A percentile compares a stretch with the other conserved stretches of the same genome.
These are phyloP conservation scores for Arbutus unedo DNA, from an alignment of 148 eudicot genomes.

Conservation along the genomic window DNA sequence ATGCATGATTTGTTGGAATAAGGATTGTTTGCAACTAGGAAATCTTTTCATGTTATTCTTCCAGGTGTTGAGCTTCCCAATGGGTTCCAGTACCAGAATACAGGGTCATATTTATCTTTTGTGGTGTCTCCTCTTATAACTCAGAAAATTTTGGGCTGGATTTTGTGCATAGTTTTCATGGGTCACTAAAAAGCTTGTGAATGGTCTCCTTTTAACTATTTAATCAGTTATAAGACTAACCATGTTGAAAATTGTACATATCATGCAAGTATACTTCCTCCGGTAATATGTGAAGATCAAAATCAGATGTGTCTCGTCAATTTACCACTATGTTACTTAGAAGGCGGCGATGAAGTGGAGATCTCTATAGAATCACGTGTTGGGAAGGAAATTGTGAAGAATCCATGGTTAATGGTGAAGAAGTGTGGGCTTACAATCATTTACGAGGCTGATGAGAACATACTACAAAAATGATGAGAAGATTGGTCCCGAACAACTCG, in stretches of 20 bases:
- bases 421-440: too few relatives aligned
- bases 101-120: background rate
- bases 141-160: background rate
- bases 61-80: background rate
- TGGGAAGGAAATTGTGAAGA: too few relatives aligned
- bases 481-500: too few relatives aligned
- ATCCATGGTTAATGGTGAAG: too few relatives aligned
- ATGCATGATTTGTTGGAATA: background rate
- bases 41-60: background rate
- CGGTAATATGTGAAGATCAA: too few relatives aligned
- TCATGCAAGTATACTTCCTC: too few relatives aligned
- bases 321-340: background rate
- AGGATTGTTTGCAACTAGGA: background rate
- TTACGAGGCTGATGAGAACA: too few relatives aligned
- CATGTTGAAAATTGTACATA: too few relatives aligned
- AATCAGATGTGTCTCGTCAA: background rate
- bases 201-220: too few relatives aligned
- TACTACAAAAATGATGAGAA: too few relatives aligned
- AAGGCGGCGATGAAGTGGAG: slow-evolving; percentile 5
- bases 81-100: background rate
- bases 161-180: background rate
- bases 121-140: background rate
- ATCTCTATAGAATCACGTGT: background rate
- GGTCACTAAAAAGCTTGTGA: too few relatives aligned
- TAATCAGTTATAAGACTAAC: too few relatives aligned